Conservation (phyloP, 345 rosid genomes). For the Eutrema japonicum region DNA sequence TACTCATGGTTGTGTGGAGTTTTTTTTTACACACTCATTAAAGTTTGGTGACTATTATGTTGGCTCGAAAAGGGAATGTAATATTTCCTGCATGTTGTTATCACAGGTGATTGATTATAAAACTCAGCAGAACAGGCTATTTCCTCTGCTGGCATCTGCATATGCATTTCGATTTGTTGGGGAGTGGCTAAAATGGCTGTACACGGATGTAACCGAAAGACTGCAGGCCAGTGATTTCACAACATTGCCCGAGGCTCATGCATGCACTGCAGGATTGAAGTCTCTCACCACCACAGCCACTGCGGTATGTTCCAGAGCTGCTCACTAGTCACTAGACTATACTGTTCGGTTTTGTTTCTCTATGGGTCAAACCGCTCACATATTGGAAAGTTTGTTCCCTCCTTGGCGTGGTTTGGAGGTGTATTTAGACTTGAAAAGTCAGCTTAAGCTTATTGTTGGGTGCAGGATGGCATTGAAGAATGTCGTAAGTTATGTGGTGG, state of each 20-base stretch:
- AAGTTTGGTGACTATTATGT: not conserved
- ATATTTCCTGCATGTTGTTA: conserved; percentile 27
- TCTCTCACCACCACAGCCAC: conserved; percentile 92
- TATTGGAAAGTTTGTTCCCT: not conserved
- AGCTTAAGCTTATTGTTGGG: conserved; percentile 26
- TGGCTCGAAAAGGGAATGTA: conserved; percentile 21
- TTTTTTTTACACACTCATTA: not conserved
- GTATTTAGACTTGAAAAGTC: conserved; percentile 14
- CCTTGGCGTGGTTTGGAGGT: conserved; percentile 17
- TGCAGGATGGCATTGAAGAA: conserved; percentile 97
- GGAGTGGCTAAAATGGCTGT: conserved; percentile 97
- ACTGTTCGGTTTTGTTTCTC: conserved; percentile 2
- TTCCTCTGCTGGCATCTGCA: conserved; percentile 99
- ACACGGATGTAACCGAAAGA: conserved; percentile 84
- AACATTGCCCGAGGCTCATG: conserved; percentile 96
- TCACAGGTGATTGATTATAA: conserved; percentile 93
- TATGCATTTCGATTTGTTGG: conserved; percentile 98
- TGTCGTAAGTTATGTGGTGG: conserved; percentile 99
- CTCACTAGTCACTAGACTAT: conserved; percentile 20
- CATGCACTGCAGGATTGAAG: conserved; percentile 99
- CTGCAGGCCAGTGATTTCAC: conserved; percentile 89
- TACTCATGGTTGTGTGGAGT: conserved; percentile 7
- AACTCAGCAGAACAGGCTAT: conserved; percentile 95
- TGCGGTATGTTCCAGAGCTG: conserved; percentile 64
- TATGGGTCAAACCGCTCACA: not conserved